These are phyloP conservation scores for Monascus ruber DNA, from an alignment of 2,329 filamentous ascomycete species.

Conservation along the genomic window DNA sequence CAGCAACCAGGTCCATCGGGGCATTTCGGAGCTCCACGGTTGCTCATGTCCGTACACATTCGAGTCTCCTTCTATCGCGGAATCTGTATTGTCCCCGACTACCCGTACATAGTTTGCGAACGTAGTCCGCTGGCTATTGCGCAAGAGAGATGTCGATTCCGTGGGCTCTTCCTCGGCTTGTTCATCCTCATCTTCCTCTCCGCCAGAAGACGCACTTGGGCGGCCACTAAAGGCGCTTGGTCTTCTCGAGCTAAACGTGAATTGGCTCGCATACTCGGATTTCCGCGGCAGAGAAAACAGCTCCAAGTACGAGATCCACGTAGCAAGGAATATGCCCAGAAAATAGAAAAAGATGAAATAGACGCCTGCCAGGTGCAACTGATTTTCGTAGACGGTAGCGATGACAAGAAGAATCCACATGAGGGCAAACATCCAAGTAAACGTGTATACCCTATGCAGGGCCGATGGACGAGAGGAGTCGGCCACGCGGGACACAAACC, in stretches of 20 bases:
- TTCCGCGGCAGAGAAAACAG: conserved; percentile 66
- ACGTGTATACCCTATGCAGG: conserved; percentile 66
- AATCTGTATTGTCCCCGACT: conserved; percentile 16
- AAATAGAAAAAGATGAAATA: conserved; percentile 78
- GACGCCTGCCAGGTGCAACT: conserved; percentile 58
- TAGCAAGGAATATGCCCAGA: conserved; percentile 59
- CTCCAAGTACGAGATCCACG: conserved; percentile 67
- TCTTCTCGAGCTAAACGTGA: conserved; percentile 33
- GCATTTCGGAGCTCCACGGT: conserved; percentile 68
- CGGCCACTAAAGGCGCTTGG: conserved; percentile 28
- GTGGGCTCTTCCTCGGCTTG: conserved; percentile 34
- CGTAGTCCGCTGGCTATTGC: conserved; percentile 38
- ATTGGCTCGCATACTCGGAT: conserved; percentile 52
- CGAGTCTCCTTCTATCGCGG: conserved; percentile 17
- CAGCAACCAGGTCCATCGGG: conserved; percentile 75
- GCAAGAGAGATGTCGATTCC: conserved; percentile 47
- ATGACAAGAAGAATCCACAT: conserved; percentile 63
- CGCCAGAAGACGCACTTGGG: conserved; percentile 32
- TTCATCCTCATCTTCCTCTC: conserved; percentile 20
- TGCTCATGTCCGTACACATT: conserved; percentile 61
- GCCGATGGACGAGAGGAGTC: conserved; percentile 75
- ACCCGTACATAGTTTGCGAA: conserved; percentile 44
- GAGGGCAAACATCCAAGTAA: conserved; percentile 73
- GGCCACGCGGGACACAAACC: conserved; percentile 70
- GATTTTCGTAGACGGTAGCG: conserved; percentile 64